Evolutionary conservation across 129 eudicot species (phyloP).

Genomic region (Pulicaria dysenterica): DNA sequence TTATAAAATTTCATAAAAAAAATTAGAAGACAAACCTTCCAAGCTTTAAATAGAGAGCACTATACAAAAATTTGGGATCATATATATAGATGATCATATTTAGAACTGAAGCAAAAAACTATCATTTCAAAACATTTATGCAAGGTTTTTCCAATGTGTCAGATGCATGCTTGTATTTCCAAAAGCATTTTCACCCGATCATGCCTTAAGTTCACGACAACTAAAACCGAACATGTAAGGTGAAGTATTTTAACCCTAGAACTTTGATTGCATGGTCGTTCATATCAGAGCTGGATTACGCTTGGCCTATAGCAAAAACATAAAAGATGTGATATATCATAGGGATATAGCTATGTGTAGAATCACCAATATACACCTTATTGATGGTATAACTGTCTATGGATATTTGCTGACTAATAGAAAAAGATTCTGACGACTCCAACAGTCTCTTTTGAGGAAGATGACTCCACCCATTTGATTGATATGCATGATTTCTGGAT

Average conservation of each 20-base stretch:
- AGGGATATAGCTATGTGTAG: background rate
- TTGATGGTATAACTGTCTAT: constrained; percentile 33
- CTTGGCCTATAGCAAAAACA: constrained; percentile 11
- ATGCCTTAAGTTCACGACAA: background rate
- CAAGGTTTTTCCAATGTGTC: constrained; percentile 2
- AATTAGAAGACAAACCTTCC: background rate
- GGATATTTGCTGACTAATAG: constrained; percentile 32
- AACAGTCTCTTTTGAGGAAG: constrained; percentile 33
- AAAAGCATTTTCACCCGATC: background rate
- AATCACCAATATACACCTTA: constrained; percentile 47
- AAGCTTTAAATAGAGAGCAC: background rate
- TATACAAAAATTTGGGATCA: constrained; percentile 14
- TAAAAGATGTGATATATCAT: background rate
- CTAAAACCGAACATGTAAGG: background rate
- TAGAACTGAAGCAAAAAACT: background rate
- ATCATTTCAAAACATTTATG: constrained; percentile 1
- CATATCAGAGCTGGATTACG: background rate
- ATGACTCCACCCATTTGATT: constrained; percentile 51
- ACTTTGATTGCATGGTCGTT: background rate
- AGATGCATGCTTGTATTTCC: background rate
- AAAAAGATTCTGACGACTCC: constrained; percentile 45
- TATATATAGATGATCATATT: constrained; percentile 20
- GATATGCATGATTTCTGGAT: constrained; percentile 51
- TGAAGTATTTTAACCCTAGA: background rate
- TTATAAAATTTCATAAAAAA: constrained; percentile 18